Evolutionary conservation across 169 alveolate species (phyloP).

Genomic region (Plasmodium vinckei): DNA sequence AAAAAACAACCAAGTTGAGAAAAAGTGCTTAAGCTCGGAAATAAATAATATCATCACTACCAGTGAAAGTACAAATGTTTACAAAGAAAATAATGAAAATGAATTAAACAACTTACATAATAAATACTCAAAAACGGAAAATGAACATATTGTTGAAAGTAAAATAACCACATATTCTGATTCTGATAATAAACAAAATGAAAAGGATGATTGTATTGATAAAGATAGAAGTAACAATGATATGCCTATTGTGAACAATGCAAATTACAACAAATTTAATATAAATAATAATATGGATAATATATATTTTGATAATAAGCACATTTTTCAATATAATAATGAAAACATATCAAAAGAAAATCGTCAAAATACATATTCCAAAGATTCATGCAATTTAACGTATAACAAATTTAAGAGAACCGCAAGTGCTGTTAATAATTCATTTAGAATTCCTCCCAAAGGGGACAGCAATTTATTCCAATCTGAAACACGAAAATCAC

Average conservation of each 20-base stretch:
- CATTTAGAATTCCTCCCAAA: not conserved
- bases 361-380: conserved; percentile 21
- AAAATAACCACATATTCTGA: not conserved
- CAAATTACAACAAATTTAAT: not conserved
- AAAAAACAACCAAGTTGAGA: not conserved
- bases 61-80: not conserved
- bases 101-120: not conserved
- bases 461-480: conserved; percentile 23
- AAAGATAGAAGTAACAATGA: not conserved
- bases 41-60: not conserved
- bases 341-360: conserved; percentile 31
- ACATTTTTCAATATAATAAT: conserved; percentile 10
- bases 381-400: conserved; percentile 9
- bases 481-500: conserved; percentile 63
- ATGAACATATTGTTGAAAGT: not conserved
- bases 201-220: not conserved
- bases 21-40: not conserved
- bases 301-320: not conserved
- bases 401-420: conserved; percentile 9
- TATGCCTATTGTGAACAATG: no score
- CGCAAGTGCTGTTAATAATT: not conserved
- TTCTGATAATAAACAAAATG: not conserved
- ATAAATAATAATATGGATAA: conserved; percentile 15
- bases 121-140: not conserved
- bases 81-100: not conserved